These are phyloP conservation scores for Geopyxis carbonaria DNA, from an alignment of 495 filamentous ascomycete species.

Conservation along the genomic window DNA sequence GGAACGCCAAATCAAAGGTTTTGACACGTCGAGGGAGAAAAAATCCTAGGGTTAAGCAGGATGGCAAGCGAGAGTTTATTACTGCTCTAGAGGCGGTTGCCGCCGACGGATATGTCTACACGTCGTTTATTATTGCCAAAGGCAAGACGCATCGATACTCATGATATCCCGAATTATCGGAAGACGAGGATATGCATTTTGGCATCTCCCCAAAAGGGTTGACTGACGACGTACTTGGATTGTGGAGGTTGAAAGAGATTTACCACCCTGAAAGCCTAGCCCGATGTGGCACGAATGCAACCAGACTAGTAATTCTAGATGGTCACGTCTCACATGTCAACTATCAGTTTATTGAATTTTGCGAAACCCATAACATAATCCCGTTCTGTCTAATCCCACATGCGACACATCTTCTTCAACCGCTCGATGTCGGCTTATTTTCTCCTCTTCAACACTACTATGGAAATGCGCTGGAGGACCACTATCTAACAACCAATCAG, in stretches of 20 bases:
- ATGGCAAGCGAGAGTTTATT: constrained; percentile 6
- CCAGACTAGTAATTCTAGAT: constrained; percentile 8
- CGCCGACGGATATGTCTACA: background rate
- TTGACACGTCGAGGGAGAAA: background rate
- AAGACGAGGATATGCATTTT: background rate
- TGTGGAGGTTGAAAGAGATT: constrained; percentile 4
- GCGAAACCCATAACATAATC: constrained; percentile 3
- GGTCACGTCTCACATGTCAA: constrained; percentile 6
- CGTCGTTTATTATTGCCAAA: constrained; percentile 6
- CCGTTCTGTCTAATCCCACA: constrained; percentile 3
- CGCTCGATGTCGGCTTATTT: background rate
- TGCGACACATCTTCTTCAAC: constrained; percentile 3
- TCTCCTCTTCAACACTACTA: constrained; percentile 5
- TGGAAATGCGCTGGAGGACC: constrained; percentile 2
- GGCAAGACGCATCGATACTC: constrained; percentile 4
- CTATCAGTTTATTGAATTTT: constrained; percentile 8
- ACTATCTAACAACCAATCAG: constrained; percentile 1
- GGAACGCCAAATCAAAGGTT: constrained; percentile 2
- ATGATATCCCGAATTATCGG: too few species aligned
- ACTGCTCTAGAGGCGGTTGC: constrained; percentile 6
- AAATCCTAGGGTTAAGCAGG: constrained; percentile 1
- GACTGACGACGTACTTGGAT: constrained; percentile 3
- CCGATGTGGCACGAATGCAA: background rate
- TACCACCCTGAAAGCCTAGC: constrained; percentile 2
- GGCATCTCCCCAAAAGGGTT: constrained; percentile 1